Evolutionary conservation across 2,329 filamentous ascomycete genomes (phyloP), one percentile per base, ranked within the genome.

Genomic region (Cordyceps sp.): DNA sequence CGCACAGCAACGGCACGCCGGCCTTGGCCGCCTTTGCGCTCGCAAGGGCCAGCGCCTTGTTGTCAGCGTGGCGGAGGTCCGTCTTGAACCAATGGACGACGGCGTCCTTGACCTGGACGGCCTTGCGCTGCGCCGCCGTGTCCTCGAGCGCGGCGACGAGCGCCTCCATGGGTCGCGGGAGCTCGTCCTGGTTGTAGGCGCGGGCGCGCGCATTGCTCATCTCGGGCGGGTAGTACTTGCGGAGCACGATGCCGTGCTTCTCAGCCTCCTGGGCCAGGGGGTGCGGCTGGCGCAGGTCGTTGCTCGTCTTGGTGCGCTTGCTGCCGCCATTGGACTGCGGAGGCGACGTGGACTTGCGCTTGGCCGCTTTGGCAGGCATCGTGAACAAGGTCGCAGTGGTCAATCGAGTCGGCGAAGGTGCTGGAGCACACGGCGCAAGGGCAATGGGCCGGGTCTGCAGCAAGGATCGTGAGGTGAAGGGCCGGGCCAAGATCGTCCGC

Each of bases 51-150:
- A 93, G 53, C 0, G 70, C 70, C 8, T 69, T 77, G 49, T 93
- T 93, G 50, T 94, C 86, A 1, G 57, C 52, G 2, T 68, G 62
- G 3, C 85, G 68, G 31, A 93, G 55, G 49, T 93, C 86, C 45
- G 70, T 73, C 55, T 90, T 92, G 61, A 88, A 93, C 85, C 85
- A 93, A 54, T 93, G 82, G 0, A 93, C 69, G 0, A 93, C 77
- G 0, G 75, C 71, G 18, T 69, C 58, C 20, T 69, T 68, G 1
- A 64, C 57, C 2, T 55, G 38, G 10, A 79, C 63, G 2, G 57
- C 52, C 19, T 62, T 57, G 8, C 80, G 65, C 23, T 54, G 49
- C 0, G 54, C 43, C 3, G 61, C 54, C 0, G 83, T 90, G 2
- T 74, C 67, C 17, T 62, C 49, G 5, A 85, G 60, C 0, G 75